Base-by-base conservation (phyloP, 2,329 filamentous ascomycete genomes). In the Eutypa lata region DNA sequence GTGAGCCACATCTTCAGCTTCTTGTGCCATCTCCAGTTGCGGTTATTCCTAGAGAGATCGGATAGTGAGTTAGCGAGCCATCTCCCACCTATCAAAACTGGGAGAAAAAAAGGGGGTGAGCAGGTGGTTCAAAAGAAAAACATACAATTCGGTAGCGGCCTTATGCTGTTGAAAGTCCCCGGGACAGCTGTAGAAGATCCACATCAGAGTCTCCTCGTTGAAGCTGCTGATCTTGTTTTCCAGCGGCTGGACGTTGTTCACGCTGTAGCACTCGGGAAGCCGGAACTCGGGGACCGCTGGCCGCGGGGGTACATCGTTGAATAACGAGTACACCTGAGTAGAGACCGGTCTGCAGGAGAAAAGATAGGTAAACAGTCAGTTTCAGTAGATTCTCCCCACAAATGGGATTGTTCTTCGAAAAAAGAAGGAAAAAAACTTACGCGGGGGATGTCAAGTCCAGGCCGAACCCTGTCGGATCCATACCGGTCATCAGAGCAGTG, bases 21-120 rank as follows among this genome's bases (percentile, higher is more conserved):
- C 72, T 86, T 86, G 66, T 88, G 84, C 80, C 84, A 88, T 55
- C 84, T 75, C 84, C 84, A 88, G 66, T 85, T 85, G 19, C 84
- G 78, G 53, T 78, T 79, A 61, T 83, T 81, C 43, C 83, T 87
- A n/a, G n/a, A n/a, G n/a, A n/a, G n/a, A n/a, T n/a, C n/a, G n/a
- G n/a, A n/a, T n/a, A n/a, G n/a, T n/a, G n/a, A 65, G 59, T 19
- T 35, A 56, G 47, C 22, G 48, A 3, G n/a, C n/a, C n/a, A n/a
- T n/a, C n/a, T n/a, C n/a, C n/a, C n/a, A n/a, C n/a, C 21, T 35
- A 51, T 14, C 44, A 21, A 21, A 7, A n/a, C 18, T 28, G 18
- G 18, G 26, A 35, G 21, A n/a, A 21, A 14, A 28, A 44, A 45
- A 22, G 16, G 10, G n/a, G 13, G 33, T 7, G 19, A 46, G 11